Conservation (phyloP, 1,284 basidiomycete genomes). For the Neonothopanus nambi region DNA sequence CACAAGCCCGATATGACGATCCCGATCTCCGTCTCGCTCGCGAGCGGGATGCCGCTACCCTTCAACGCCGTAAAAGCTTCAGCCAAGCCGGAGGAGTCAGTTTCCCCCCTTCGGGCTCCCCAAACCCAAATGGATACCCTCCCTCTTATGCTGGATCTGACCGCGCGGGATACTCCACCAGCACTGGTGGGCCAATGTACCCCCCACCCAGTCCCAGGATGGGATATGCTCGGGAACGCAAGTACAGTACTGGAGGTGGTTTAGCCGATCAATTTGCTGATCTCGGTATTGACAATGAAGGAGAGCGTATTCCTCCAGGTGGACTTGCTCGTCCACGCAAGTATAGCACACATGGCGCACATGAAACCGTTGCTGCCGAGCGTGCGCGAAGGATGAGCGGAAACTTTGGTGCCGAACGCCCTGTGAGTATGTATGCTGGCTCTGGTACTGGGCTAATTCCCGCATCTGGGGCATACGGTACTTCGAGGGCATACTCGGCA, state of each 20-base stretch:
- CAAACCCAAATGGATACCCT: neutral
- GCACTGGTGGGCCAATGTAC: conserved; percentile 1
- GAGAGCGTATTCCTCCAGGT: conserved; percentile 1
- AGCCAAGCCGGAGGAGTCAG: conserved; percentile 28
- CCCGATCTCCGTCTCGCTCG: conserved; percentile 52
- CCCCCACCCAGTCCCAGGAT: conserved; percentile 10
- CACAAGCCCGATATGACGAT: conserved; percentile 45
- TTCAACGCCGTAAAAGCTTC: conserved; percentile 46
- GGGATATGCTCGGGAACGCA: conserved; percentile 12
- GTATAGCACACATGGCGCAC: conserved; percentile 11
- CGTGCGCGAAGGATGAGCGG: conserved; percentile 23
- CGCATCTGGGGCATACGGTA: neutral
- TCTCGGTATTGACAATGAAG: conserved; percentile 11
- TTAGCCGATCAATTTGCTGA: conserved; percentile 17
- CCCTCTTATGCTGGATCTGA: conserved; percentile 7
- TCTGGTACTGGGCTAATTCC: no score
- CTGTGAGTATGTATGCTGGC: conserved; percentile 5
- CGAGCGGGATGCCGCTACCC: conserved; percentile 45
- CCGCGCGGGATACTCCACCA: neutral
- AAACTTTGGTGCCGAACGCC: conserved; percentile 22
- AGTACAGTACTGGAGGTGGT: conserved; percentile 13
- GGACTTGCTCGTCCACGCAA: conserved; percentile 13
- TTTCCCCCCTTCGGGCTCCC: neutral
- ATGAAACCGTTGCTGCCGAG: neutral
- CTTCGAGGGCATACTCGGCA: neutral